Evolutionary conservation across 345 rosid genomes (phyloP).

Genomic region (Erucastrum elatum): DNA sequence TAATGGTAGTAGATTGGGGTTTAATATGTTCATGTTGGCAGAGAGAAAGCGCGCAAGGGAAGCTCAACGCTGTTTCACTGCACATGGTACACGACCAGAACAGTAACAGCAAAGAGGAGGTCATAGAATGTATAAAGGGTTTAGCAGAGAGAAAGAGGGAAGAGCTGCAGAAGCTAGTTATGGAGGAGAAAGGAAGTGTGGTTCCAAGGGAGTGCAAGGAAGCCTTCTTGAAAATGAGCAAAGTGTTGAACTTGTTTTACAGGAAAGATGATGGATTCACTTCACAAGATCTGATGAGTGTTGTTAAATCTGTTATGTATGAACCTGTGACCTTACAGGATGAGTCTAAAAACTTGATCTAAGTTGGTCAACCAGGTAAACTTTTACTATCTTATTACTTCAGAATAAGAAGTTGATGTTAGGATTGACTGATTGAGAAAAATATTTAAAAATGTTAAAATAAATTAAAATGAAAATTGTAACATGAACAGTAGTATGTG

Average conservation of each 20-base stretch:
- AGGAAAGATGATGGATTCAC: conserved; percentile 76
- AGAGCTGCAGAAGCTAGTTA: conserved; percentile 53
- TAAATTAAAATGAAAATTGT: background rate
- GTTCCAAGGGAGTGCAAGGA: conserved; percentile 79
- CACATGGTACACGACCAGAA: conserved; percentile 45
- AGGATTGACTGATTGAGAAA: background rate
- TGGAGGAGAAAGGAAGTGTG: conserved; percentile 51
- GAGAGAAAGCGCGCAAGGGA: conserved; percentile 77
- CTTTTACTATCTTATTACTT: background rate
- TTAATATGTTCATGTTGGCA: conserved; percentile 33
- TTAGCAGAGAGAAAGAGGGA: conserved; percentile 40
- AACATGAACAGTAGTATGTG: background rate
- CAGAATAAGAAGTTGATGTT: background rate
- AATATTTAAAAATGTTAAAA: background rate
- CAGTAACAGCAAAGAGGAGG: conserved; percentile 44
- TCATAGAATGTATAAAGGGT: conserved; percentile 38
- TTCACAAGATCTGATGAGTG: conserved; percentile 47
- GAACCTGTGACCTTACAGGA: conserved; percentile 46
- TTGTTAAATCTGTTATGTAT: conserved; percentile 50
- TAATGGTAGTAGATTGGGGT: background rate
- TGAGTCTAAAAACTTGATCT: conserved; percentile 5
- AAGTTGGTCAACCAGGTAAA: background rate
- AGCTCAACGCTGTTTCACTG: conserved; percentile 66
- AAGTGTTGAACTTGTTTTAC: conserved; percentile 70
- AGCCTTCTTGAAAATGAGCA: conserved; percentile 74